Evolutionary conservation across 257 asterid genomes (phyloP).

Genomic region (Cordia subcordata): DNA sequence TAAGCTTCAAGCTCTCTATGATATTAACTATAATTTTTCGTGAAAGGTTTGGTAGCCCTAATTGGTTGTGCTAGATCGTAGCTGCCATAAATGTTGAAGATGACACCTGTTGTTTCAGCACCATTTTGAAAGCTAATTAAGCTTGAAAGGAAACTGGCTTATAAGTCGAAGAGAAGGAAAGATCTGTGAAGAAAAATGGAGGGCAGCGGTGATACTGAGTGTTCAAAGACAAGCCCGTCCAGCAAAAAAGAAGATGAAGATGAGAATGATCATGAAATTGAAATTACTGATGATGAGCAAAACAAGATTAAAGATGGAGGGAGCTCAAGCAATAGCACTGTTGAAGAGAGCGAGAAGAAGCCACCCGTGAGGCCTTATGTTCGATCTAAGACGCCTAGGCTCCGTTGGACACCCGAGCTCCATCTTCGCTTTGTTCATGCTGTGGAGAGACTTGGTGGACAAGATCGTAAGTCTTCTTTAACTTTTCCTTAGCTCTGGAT

Average conservation of each 20-base stretch:
- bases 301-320: constrained; percentile 50
- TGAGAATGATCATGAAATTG: constrained; percentile 16
- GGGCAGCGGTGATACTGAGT: constrained; percentile 42
- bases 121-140: neutral
- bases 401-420: constrained; percentile 89
- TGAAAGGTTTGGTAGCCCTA: too few species aligned
- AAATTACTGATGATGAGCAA: neutral
- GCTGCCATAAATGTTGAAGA: too few species aligned
- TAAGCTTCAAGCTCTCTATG: too few species aligned
- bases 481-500: too few species aligned
- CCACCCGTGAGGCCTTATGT: constrained; percentile 65
- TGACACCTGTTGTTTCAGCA: neutral
- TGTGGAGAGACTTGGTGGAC: constrained; percentile 88
- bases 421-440: constrained; percentile 69
- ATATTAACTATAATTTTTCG: too few species aligned
- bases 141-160: neutral
- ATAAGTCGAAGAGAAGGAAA: neutral
- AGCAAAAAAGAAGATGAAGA: constrained; percentile 38
- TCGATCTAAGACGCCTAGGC: constrained; percentile 84
- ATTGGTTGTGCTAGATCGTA: too few species aligned
- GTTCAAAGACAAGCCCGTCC: constrained; percentile 29
- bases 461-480: constrained; percentile 52
- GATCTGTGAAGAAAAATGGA: constrained; percentile 22
- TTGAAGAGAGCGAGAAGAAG: constrained; percentile 61
- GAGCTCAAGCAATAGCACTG: constrained; percentile 76